Evolutionary conservation across 352 stramenopile species (phyloP), one percentile per base, ranked within the genome.

Genomic region (Phytophthora vignae): DNA sequence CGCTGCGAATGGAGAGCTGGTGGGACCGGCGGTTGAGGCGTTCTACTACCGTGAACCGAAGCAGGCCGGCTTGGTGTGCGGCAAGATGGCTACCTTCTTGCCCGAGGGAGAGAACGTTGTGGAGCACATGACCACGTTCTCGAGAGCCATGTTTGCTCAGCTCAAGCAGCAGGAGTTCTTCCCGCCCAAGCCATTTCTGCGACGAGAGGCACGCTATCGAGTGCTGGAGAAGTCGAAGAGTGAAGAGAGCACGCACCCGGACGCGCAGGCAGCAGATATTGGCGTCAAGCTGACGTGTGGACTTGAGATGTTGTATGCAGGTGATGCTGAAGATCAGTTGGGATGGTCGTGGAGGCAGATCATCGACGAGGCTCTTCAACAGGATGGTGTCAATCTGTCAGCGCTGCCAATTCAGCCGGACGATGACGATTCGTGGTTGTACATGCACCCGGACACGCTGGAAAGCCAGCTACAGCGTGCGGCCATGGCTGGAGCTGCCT

Each of bases 91-190:
- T 3, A 58, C 48, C 1, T 92, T 96, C 44, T 58, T 79, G 19
- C 74, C 83, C 1, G 21, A 21, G 22, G 64, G 36, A 27, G 38
- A 64, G 44, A 22, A 8, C 33, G 69, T 74, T 5, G 60, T 78
- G 6, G 67, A 78, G 25, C 61, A 69, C 17, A 74, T 79, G 58
- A 77, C 95, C 31, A 78, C 79, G 15, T 93, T 96, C 50, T 90
- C 90, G n/a, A 83, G 87, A 57, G 90, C 85, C 22, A 92, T 93
- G 79, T 96, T 91, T 57, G 90, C 90, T 22, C 85, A 95, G 73
- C 71, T 95, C 29, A 93, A 90, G 70, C 85, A 94, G 61, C 90
- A 96, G 67, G 62, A 81, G 22, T 94, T 95, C 58, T 83, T 78
- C 57, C 69, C 87, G 7, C 90, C 88, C 0, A 90, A 90, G 44